These are phyloP conservation scores for Gaertneriomyces sp. DNA, from an alignment of 192 early-diverging fungal genomes.

Conservation along the genomic window DNA sequence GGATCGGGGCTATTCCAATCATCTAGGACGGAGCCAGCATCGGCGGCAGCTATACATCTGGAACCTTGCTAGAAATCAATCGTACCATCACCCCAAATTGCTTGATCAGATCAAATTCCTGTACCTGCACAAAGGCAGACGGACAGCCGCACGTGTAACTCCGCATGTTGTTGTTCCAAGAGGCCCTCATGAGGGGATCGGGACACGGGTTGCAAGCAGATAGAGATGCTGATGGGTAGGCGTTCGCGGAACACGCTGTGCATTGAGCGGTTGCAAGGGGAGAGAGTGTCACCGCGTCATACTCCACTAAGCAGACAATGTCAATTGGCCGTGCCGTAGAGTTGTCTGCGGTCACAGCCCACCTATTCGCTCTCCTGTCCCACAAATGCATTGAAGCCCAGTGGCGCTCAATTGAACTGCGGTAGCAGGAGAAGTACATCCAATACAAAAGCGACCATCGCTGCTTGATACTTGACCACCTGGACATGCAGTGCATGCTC, in stretches of 20 bases:
- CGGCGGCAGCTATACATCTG: conserved; percentile 23
- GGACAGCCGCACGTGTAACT: conserved; percentile 41
- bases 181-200: conserved; percentile 33
- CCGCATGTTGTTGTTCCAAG: not conserved
- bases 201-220: conserved; percentile 38
- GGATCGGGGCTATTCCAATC: not conserved
- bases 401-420: not conserved
- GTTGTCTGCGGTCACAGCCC: not conserved
- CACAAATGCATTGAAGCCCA: conserved; percentile 22
- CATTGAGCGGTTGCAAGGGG: conserved; percentile 27
- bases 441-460: conserved; percentile 15
- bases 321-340: not conserved
- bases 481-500: too few relatives aligned
- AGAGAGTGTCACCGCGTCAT: conserved; percentile 19
- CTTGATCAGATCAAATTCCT: conserved; percentile 15
- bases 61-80: conserved; percentile 17
- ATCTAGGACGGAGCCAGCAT: not conserved
- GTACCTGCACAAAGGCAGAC: conserved; percentile 26
- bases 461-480: conserved; percentile 2
- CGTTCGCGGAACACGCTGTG: conserved; percentile 22
- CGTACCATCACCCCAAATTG: not conserved
- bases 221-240: conserved; percentile 31
- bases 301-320: conserved; percentile 7
- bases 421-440: conserved; percentile 5
- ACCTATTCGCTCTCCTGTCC: conserved; percentile 14